A percentile compares a stretch with the other conserved stretches of the same genome.
phyloP scores from a whole-genome alignment of 2,329 filamentous ascomycete species.

The Alternaria triticimaculans region DNA sequence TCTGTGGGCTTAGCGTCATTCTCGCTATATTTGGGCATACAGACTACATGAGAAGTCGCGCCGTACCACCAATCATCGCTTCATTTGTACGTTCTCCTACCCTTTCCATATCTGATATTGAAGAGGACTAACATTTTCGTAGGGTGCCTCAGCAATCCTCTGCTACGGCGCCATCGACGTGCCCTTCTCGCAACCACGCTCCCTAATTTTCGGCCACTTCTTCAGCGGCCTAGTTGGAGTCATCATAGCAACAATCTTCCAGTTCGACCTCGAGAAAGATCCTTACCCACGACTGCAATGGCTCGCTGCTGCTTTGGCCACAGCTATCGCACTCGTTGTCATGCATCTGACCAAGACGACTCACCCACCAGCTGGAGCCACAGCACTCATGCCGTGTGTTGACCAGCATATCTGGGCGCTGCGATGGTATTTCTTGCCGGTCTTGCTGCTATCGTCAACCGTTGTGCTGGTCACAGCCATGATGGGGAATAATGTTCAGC shows the following conservation, averaged over 20 bases:
- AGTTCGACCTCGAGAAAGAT: constrained; percentile 42
- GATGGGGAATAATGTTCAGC: constrained; percentile 54
- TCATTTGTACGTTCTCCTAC: constrained; percentile 40
- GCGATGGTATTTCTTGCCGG: constrained; percentile 53
- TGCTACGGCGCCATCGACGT: constrained; percentile 55
- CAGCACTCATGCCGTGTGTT: constrained; percentile 53
- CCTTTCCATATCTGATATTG: neutral
- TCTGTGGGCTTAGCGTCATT: constrained; percentile 52
- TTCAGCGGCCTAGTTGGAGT: constrained; percentile 54
- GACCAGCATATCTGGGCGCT: constrained; percentile 48
- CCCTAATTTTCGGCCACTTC: constrained; percentile 54
- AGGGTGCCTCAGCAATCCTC: constrained; percentile 56
- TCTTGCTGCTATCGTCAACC: constrained; percentile 50
- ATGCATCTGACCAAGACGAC: constrained; percentile 57
- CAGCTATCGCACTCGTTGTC: constrained; percentile 52
- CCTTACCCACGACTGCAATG: constrained; percentile 46
- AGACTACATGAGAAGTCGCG: constrained; percentile 46
- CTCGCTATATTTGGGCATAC: constrained; percentile 50
- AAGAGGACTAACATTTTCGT: neutral
- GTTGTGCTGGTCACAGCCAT: constrained; percentile 51
- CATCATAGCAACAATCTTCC: constrained; percentile 53
- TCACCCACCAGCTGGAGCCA: constrained; percentile 57
- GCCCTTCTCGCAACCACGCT: constrained; percentile 55
- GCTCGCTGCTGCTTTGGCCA: constrained; percentile 53
- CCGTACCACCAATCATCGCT: constrained; percentile 53